Percentiles rank a stretch among this genome's conserved stretches.
Evolutionary conservation across 1,284 basidiomycete species (phyloP).

Genomic region (Mycena sp.): DNA sequence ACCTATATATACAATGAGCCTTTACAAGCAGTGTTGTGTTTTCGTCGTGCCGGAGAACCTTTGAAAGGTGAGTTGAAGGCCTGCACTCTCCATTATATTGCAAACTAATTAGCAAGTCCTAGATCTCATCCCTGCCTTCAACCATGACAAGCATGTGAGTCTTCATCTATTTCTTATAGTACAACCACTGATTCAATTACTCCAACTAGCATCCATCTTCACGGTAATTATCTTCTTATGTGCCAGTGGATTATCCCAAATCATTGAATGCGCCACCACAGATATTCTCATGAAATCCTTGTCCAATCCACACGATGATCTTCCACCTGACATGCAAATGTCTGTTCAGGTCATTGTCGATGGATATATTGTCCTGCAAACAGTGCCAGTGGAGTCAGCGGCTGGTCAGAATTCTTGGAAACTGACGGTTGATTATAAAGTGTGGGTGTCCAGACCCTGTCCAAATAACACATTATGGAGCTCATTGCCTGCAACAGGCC

Average conservation of each 20-base stretch:
- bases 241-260: background rate
- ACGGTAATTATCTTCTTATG: background rate
- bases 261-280: background rate
- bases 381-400: background rate
- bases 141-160: slow-evolving; percentile 4
- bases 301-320: slow-evolving; percentile 1
- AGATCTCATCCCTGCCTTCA: background rate
- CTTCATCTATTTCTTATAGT: background rate
- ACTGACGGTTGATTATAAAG: background rate
- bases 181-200: background rate
- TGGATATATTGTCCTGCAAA: slow-evolving; percentile 7
- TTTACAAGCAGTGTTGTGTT: background rate
- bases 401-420: slow-evolving; percentile 3
- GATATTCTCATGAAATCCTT: slow-evolving; percentile 2
- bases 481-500: background rate
- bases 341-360: slow-evolving; percentile 5
- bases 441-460: background rate
- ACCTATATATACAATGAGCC: background rate
- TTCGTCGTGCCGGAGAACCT: background rate
- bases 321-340: background rate
- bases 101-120: background rate
- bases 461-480: background rate
- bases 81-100: background rate
- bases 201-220: slow-evolving; percentile 1
- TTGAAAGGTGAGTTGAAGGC: background rate